Base-by-base conservation (phyloP, 306 rosid genomes). In the Aeschynomene evenia region DNA sequence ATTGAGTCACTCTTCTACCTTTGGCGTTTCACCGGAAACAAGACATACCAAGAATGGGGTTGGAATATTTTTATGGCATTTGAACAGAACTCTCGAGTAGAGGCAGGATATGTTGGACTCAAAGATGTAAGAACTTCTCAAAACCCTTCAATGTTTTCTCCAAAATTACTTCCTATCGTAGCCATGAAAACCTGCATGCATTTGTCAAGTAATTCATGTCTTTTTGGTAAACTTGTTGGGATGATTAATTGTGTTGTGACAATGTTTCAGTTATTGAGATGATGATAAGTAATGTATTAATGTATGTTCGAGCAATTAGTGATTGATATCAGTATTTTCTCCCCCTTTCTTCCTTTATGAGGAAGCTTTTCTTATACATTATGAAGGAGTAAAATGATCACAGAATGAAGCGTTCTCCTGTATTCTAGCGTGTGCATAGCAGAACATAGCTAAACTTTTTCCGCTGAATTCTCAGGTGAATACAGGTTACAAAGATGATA, bases 1-100 rank as follows among this genome's bases (percentile, higher is more conserved):
- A 72, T 95, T 24, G 99, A 95, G 71, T 95, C 99, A 40, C 86
- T 95, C 61, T 91, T 95, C 71, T 91, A 95, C 83, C 96, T 91
- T 29, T 95, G 96, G 93, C 95, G 96, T 61, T 39, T 95, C 59
- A 95, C 99, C 57, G 88, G 88, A 70, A 95, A 95, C 83, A 83
- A 83, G 84, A 95, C 99, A 66, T 95, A 95, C 90, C 91, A 82
- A 80, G 97, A 95, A 39, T 95, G 99, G 99, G 97, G 95, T 77
- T 91, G 99, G 97, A 77, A 95, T 78, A 95, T 91, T 75, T 95
- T 95, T 70, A 90, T 83, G 79, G 99, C 99, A 77, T 95, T 95
- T 72, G 99, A 95, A 71, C 85, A 79, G 77, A 89, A 89, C 88
- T 89, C 93, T 68, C 95, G 97, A 63, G 20, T 82, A 0, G 99